Base-by-base conservation (phyloP, 441 rosid genomes). In the Flueggea neowawraea region DNA sequence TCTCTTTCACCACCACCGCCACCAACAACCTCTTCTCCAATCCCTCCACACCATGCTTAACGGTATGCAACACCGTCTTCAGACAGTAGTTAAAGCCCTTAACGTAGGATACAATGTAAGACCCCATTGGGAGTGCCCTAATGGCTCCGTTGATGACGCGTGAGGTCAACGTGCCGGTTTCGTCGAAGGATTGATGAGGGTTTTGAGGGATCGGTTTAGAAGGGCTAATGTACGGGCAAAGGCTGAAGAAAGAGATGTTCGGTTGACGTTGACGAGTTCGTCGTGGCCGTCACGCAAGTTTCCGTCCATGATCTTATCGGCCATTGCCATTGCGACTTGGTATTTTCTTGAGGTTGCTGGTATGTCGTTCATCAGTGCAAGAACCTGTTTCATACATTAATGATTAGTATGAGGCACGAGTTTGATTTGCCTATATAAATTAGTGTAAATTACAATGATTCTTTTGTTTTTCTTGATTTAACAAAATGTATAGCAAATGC, bases 221-320 rank as follows among this genome's bases (percentile, higher is more conserved):
- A 88, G 82, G 22, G 64, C 44, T 16, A 81, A 69, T 41, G 90
- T 86, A 16, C 86, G 82, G 0, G 80, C 72, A 52, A 83, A 91
- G 13, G 94, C 79, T 1, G 82, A 72, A n/a, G 91, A 74, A 0
- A 91, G 80, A 47, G 91, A 89, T 6, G 17, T 54, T 11, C 85
- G 76, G 52, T 88, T 91, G 48, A 91, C 85, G n/a, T 83, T 67
- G n/a, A 81, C 62, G 17, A 91, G 83, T 13, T 84, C 85, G 28
- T 16, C 16, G 52, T 81, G 72, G 47, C 79, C 71, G 36, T 79
- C 69, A 13, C 69, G 60, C 45, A 81, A 79, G 55, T 91, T 86
- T 4, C 81, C 97, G 54, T 85, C 90, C 87, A 91, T 78, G 61
- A 86, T 84, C 68, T 81, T 84, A 66, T 86, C 94, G 0, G 90